These are phyloP conservation scores for Boletus insuetus DNA, from an alignment of 768 basidiomycete genomes.

Conservation along the genomic window DNA sequence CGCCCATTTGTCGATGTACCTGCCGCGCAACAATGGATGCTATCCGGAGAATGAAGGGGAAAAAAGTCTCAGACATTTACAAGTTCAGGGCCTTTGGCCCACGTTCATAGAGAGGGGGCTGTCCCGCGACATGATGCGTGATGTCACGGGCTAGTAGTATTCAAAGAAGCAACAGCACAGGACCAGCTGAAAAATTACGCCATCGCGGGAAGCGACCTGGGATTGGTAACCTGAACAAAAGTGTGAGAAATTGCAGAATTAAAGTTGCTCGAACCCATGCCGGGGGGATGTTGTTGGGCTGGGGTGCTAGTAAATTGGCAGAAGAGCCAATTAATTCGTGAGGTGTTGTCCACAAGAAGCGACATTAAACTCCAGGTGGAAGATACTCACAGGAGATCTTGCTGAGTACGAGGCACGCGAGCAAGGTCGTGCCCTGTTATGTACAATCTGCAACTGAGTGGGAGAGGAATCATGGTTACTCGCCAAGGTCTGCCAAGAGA, in stretches of 20 bases:
- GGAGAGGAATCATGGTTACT: slow-evolving; percentile 1
- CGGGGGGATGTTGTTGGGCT: not conserved
- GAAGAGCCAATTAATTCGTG: slow-evolving; percentile 1
- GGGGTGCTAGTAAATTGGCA: slow-evolving; percentile 10
- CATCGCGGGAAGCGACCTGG: slow-evolving; percentile 1
- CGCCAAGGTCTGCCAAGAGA: slow-evolving; percentile 1
- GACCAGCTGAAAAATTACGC: not conserved
- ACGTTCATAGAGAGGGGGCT: not conserved
- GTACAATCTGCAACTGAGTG: slow-evolving; percentile 7
- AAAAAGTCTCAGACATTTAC: not conserved
- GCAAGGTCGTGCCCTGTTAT: slow-evolving; percentile 7
- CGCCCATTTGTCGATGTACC: not conserved
- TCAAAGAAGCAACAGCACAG: not conserved
- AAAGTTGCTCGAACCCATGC: not conserved
- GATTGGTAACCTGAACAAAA: slow-evolving; percentile 18
- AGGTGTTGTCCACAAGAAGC: slow-evolving; percentile 3
- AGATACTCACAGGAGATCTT: slow-evolving; percentile 19
- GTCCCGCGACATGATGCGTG: slow-evolving; percentile 2
- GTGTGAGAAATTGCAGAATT: slow-evolving; percentile 16
- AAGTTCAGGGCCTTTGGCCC: not conserved
- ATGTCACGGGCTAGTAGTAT: not conserved
- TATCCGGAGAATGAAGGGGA: not conserved
- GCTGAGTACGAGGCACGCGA: slow-evolving; percentile 1
- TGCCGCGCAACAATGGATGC: not conserved
- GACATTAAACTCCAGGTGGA: slow-evolving; percentile 13